These are phyloP conservation scores for Aspergillus egyptiacus DNA, from an alignment of 495 filamentous ascomycete genomes.

Conservation along the genomic window DNA sequence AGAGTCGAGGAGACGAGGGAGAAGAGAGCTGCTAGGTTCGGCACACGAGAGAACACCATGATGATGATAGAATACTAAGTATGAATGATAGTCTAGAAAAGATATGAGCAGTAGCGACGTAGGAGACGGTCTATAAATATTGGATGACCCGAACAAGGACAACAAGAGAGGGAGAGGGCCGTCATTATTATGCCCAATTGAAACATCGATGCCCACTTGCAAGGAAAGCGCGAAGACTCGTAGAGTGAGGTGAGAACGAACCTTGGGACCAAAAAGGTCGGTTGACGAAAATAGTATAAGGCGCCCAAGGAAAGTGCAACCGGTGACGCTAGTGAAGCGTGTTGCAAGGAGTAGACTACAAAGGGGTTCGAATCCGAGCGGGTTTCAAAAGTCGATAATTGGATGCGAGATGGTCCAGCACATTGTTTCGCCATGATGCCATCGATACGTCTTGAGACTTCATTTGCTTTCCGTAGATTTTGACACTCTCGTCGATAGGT, in stretches of 20 bases:
- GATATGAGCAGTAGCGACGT: neutral
- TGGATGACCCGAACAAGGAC: neutral
- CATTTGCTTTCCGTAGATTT: conserved; percentile 25
- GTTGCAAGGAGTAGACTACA: too few relatives aligned
- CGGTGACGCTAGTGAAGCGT: neutral
- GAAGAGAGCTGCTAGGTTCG: conserved; percentile 2
- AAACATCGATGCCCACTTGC: neutral
- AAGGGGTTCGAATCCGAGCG: too few relatives aligned
- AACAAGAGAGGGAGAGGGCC: neutral
- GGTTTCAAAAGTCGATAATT: too few relatives aligned
- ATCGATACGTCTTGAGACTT: neutral
- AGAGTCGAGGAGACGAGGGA: neutral
- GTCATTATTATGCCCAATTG: neutral
- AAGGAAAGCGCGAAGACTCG: too few relatives aligned
- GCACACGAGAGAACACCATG: conserved; percentile 8
- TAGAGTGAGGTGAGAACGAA: too few relatives aligned
- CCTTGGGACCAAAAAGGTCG: too few relatives aligned
- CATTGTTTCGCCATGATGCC: conserved; percentile 1
- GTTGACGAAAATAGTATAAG: neutral
- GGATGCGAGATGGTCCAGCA: too few relatives aligned
- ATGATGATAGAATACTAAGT: conserved; percentile 10
- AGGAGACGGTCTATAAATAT: neutral
- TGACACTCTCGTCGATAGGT: conserved; percentile 36
- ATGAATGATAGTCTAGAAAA: neutral
- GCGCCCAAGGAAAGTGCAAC: neutral